phyloP scores from a whole-genome alignment of 495 filamentous ascomycete genomes.

The Platismatia glauca region DNA sequence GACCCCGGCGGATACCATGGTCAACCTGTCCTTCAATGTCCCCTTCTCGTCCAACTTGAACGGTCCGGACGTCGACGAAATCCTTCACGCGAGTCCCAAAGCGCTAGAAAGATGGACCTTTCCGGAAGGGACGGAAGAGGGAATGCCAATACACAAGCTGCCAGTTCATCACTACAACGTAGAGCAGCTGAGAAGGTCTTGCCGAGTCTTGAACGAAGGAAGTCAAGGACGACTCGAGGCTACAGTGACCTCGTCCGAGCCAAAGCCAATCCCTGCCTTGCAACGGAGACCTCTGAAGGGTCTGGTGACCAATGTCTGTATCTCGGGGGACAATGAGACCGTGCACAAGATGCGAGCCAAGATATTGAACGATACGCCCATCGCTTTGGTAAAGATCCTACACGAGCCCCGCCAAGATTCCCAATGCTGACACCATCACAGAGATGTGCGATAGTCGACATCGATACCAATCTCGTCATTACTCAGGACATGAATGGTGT shows the following conservation, averaged over 20 bases:
- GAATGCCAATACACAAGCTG: conserved; percentile 71
- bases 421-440: conserved; percentile 35
- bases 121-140: conserved; percentile 73
- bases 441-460: conserved; percentile 86
- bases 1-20: conserved; percentile 55
- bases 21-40: conserved; percentile 84
- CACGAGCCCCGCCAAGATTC: conserved; percentile 16
- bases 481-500: conserved; percentile 57
- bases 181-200: conserved; percentile 63
- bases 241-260: conserved; percentile 69
- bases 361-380: conserved; percentile 77
- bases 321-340: conserved; percentile 72
- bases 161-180: conserved; percentile 84
- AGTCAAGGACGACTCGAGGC: conserved; percentile 67
- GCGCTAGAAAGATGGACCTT: conserved; percentile 86
- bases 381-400: conserved; percentile 62
- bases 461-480: conserved; percentile 80
- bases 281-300: conserved; percentile 58
- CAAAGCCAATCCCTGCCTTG: conserved; percentile 60
- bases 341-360: conserved; percentile 77
- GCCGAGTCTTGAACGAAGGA: conserved; percentile 65
- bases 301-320: conserved; percentile 80
- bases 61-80: conserved; percentile 84
- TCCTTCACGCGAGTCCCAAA: conserved; percentile 75
- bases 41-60: conserved; percentile 86